Percentiles rank a stretch among this genome's conserved stretches.
phyloP scores from a whole-genome alignment of 1,284 basidiomycete genomes.

The Austroboletus niveus region DNA sequence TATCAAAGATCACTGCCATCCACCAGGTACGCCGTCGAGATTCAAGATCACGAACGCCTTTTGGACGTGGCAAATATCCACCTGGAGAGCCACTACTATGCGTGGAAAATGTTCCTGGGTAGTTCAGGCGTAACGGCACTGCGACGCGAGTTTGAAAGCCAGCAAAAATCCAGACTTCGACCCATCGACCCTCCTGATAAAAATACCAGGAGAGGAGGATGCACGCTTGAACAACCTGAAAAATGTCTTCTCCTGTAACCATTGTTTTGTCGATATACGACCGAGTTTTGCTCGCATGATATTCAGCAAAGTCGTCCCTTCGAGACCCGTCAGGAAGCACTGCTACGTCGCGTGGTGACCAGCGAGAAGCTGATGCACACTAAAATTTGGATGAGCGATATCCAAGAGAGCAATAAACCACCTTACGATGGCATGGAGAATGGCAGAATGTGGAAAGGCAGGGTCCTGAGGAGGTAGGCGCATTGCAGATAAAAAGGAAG shows the following conservation, averaged over 20 bases:
- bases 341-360: conserved; percentile 67
- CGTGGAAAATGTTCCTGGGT: conserved; percentile 74
- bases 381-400: conserved; percentile 33
- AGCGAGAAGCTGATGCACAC: conserved; percentile 83
- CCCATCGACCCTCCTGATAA: conserved; percentile 84
- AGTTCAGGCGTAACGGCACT: conserved; percentile 76
- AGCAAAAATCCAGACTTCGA: conserved; percentile 86
- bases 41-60: conserved; percentile 69
- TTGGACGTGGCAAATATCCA: conserved; percentile 77
- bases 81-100: conserved; percentile 65
- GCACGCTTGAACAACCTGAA: conserved; percentile 81
- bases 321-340: conserved; percentile 69
- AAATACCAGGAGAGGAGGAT: conserved; percentile 84
- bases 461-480: conserved; percentile 71
- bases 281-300: conserved; percentile 79
- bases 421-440: conserved; percentile 76
- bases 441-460: conserved; percentile 76
- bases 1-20: conserved; percentile 83
- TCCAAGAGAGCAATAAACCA: not conserved
- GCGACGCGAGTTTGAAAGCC: conserved; percentile 84
- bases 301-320: conserved; percentile 78
- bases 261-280: conserved; percentile 82
- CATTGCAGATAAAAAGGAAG: conserved; percentile 77
- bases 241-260: conserved; percentile 80
- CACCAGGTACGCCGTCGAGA: conserved; percentile 79